Evolutionary conservation across 768 basidiomycete species (phyloP).

Genomic region (Podaxis sp.): DNA sequence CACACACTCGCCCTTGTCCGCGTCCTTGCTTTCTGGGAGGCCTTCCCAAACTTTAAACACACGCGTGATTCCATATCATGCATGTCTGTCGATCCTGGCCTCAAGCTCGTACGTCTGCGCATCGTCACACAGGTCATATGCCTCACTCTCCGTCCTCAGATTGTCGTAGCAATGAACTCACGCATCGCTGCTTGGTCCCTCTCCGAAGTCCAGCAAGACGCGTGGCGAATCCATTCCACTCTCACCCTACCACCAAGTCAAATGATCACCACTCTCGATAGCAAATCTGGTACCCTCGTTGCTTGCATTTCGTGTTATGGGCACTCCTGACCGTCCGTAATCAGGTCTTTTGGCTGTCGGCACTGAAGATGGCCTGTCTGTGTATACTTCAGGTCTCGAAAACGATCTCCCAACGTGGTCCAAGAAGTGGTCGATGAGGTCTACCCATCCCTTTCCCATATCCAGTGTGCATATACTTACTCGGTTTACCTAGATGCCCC

Average conservation of each 20-base stretch:
- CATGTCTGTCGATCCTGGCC: conserved; percentile 68
- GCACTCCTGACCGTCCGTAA: background rate
- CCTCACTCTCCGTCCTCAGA: conserved; percentile 35
- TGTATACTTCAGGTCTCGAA: conserved; percentile 75
- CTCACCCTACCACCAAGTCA: conserved; percentile 56
- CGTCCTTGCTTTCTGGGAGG: conserved; percentile 76
- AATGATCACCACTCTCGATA: conserved; percentile 60
- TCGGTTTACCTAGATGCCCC: conserved; percentile 1
- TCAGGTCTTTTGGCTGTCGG: conserved; percentile 78
- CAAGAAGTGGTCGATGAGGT: conserved; percentile 70
- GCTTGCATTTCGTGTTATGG: conserved; percentile 2
- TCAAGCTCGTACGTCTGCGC: conserved; percentile 66
- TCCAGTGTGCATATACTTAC: background rate
- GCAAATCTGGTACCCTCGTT: conserved; percentile 57
- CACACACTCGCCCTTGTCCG: conserved; percentile 57
- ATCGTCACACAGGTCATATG: background rate
- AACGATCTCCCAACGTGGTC: conserved; percentile 84
- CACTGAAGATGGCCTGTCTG: conserved; percentile 52
- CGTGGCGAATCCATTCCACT: conserved; percentile 81
- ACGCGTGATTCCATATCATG: conserved; percentile 46
- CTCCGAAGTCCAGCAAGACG: conserved; percentile 55
- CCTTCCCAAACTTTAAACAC: conserved; percentile 59
- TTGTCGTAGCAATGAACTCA: conserved; percentile 65
- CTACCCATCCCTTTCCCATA: conserved; percentile 18
- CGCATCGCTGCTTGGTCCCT: conserved; percentile 79